These are phyloP conservation scores for Suhomyces faveliae DNA, from an alignment of 805 yeast genomes.

Conservation along the genomic window DNA sequence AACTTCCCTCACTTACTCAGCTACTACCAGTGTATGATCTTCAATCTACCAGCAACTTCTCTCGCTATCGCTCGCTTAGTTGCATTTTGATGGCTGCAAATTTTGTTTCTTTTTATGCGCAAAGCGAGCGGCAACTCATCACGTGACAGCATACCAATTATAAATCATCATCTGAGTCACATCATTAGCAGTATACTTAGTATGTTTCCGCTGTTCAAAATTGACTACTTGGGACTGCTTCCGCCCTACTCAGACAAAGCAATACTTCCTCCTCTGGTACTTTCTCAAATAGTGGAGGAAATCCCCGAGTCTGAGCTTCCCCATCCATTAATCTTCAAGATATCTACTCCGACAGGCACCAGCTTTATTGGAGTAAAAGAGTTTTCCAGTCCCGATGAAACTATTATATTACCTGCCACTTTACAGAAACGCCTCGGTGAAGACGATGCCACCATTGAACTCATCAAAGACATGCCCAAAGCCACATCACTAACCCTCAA, in stretches of 20 bases:
- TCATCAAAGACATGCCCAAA: slow-evolving; percentile 38
- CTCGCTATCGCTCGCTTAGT: too few species aligned
- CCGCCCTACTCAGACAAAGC: slow-evolving; percentile 32
- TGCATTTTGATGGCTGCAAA: too few species aligned
- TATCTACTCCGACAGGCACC: slow-evolving; percentile 8
- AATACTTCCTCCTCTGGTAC: slow-evolving; percentile 27
- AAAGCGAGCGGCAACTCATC: neutral
- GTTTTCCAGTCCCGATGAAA: slow-evolving; percentile 41
- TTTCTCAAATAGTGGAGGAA: slow-evolving; percentile 20
- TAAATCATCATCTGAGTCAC: too few species aligned
- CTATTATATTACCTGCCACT: slow-evolving; percentile 36
- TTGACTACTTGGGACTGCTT: slow-evolving; percentile 6
- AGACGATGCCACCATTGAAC: slow-evolving; percentile 16
- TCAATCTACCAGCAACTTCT: too few species aligned
- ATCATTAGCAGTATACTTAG: too few species aligned
- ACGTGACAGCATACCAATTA: too few species aligned
- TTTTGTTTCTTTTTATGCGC: too few species aligned
- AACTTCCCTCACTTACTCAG: too few species aligned
- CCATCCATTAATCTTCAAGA: slow-evolving; percentile 39
- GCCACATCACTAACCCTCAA: slow-evolving; percentile 46
- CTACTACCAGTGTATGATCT: too few species aligned
- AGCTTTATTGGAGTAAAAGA: slow-evolving; percentile 47
- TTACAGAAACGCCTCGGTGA: slow-evolving; percentile 27
- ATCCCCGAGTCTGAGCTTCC: slow-evolving; percentile 22
- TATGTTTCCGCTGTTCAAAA: neutral